Conservation (phyloP, 768 basidiomycete genomes). For the Podaxis sp. region DNA sequence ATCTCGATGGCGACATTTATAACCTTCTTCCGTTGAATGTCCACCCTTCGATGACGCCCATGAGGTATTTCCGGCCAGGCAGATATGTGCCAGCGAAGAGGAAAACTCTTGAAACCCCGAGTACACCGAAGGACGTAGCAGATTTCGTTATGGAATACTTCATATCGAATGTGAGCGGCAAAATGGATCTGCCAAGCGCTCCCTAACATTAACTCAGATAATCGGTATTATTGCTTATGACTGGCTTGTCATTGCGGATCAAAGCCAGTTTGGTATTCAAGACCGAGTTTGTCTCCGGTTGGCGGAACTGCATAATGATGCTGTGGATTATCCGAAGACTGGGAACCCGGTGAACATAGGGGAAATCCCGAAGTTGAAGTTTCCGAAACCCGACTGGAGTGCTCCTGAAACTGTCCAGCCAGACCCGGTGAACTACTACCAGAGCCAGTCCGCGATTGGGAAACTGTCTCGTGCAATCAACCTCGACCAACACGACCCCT, state of each 20-base stretch:
- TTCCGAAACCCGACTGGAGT: conserved; percentile 53
- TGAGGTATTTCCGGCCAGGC: conserved; percentile 31
- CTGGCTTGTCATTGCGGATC: conserved; percentile 63
- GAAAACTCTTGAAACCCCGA: conserved; percentile 38
- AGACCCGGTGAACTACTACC: conserved; percentile 38
- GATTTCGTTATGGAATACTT: conserved; percentile 69
- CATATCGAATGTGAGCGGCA: conserved; percentile 45
- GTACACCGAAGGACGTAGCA: conserved; percentile 58
- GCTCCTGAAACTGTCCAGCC: conserved; percentile 50
- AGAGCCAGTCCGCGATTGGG: conserved; percentile 53
- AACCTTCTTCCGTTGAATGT: conserved; percentile 40
- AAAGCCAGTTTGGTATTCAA: conserved; percentile 38
- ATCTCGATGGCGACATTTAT: conserved; percentile 61
- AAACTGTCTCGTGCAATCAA: conserved; percentile 55
- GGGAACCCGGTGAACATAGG: conserved; percentile 36
- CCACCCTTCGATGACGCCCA: conserved; percentile 29
- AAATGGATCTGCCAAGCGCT: background rate
- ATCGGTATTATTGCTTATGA: conserved; percentile 56
- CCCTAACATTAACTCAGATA: conserved; percentile 27
- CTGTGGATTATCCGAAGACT: conserved; percentile 63
- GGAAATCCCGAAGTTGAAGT: conserved; percentile 39
- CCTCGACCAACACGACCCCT: conserved; percentile 31
- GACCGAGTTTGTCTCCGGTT: conserved; percentile 47
- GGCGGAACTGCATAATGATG: conserved; percentile 52
- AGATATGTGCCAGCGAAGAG: conserved; percentile 41